Evolutionary conservation across 2,329 filamentous ascomycete genomes (phyloP).

Genomic region (Sphaerostilbella broomeana): DNA sequence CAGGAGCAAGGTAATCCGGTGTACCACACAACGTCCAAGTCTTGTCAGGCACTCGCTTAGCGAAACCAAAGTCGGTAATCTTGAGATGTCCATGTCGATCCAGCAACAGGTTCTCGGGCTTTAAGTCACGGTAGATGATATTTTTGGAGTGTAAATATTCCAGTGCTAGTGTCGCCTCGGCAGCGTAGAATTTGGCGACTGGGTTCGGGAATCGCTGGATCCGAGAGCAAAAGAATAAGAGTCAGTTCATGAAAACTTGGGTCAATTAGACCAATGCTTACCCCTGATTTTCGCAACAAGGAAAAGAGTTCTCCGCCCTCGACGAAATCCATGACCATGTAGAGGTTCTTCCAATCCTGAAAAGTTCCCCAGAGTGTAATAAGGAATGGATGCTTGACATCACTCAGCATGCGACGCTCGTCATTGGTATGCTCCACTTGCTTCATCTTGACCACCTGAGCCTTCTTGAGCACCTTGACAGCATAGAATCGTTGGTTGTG

Average conservation of each 20-base stretch:
- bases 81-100: slow-evolving; percentile 92
- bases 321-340: slow-evolving; percentile 99
- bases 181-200: slow-evolving; percentile 97
- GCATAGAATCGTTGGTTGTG: slow-evolving; percentile 98
- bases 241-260: not conserved
- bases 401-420: slow-evolving; percentile 88
- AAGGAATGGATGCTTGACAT: slow-evolving; percentile 95
- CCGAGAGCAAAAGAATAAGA: not conserved
- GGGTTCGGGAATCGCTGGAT: slow-evolving; percentile 90
- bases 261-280: slow-evolving; percentile 32
- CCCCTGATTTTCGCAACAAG: slow-evolving; percentile 85
- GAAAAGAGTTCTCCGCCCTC: slow-evolving; percentile 98
- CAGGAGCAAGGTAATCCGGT: slow-evolving; percentile 92
- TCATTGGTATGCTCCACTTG: slow-evolving; percentile 99
- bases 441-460: slow-evolving; percentile 99
- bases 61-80: slow-evolving; percentile 98
- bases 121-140: slow-evolving; percentile 96
- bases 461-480: slow-evolving; percentile 97
- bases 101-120: slow-evolving; percentile 87
- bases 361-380: slow-evolving; percentile 99
- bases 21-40: slow-evolving; percentile 98
- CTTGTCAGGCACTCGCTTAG: slow-evolving; percentile 96
- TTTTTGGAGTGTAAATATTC: slow-evolving; percentile 93
- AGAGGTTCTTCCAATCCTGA: slow-evolving; percentile 88
- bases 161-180: slow-evolving; percentile 89